These are phyloP conservation scores for Actinomortierella wolfii DNA, from an alignment of 371 early-diverging fungal genomes.

Conservation along the genomic window DNA sequence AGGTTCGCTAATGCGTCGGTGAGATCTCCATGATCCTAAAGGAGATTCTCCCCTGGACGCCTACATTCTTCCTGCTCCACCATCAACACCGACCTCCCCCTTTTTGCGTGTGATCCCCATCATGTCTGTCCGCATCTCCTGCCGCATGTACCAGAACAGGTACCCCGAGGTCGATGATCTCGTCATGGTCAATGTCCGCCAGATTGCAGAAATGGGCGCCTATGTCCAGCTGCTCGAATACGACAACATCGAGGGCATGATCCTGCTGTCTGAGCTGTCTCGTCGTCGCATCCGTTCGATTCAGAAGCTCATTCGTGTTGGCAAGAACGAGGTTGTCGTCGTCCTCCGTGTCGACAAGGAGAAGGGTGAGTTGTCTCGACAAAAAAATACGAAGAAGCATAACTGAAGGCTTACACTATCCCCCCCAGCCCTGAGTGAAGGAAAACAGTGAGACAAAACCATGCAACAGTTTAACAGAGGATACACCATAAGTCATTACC, in stretches of 20 bases:
- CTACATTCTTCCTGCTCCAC: too few relatives aligned
- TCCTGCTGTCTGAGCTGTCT: conserved; percentile 95
- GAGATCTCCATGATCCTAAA: too few relatives aligned
- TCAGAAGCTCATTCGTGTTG: conserved; percentile 97
- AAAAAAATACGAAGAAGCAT: too few relatives aligned
- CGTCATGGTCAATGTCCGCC: conserved; percentile 98
- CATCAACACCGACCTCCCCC: too few relatives aligned
- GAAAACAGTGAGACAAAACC: too few relatives aligned
- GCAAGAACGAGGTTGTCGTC: conserved; percentile 96
- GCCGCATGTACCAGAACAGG: conserved; percentile 93
- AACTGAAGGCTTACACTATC: too few relatives aligned
- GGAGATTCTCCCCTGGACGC: too few relatives aligned
- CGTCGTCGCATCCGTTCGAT: conserved; percentile 98
- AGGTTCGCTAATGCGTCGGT: too few relatives aligned
- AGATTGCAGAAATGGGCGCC: conserved; percentile 98
- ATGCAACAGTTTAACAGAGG: too few relatives aligned
- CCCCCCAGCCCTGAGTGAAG: too few relatives aligned
- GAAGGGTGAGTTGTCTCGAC: conserved; percentile 74
- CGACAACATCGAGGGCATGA: conserved; percentile 97
- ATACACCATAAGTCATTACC: too few relatives aligned
- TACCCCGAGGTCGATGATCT: conserved; percentile 98
- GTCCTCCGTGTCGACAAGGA: conserved; percentile 99
- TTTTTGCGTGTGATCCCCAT: conserved; percentile 10
- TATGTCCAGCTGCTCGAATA: conserved; percentile 94
- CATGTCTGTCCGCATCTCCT: conserved; percentile 59